These are phyloP conservation scores for Nemophila menziesii DNA, from an alignment of 257 asterid genomes.

Conservation along the genomic window DNA sequence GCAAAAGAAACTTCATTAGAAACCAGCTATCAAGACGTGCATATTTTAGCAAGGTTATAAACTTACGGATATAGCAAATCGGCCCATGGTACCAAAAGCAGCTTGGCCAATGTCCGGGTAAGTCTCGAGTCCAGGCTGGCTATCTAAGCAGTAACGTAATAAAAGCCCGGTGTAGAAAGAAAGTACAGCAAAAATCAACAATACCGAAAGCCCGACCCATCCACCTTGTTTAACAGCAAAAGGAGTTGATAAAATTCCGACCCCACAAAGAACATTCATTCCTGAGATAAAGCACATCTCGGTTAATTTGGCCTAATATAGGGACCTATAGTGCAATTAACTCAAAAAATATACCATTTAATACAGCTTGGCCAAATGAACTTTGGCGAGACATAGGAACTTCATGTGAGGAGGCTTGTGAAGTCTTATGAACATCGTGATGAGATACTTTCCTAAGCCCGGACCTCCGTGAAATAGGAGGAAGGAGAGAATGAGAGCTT, in stretches of 20 bases:
- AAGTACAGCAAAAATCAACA: slow-evolving; percentile 15
- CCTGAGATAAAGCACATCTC: slow-evolving; percentile 30
- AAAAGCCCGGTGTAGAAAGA: slow-evolving; percentile 68
- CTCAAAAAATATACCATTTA: slow-evolving; percentile 39
- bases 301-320: not conserved
- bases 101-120: slow-evolving; percentile 98
- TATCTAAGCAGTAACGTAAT: slow-evolving; percentile 68
- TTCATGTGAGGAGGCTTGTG: slow-evolving; percentile 45
- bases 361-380: slow-evolving; percentile 72
- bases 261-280: slow-evolving; percentile 85
- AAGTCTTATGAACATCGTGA: slow-evolving; percentile 42
- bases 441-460: slow-evolving; percentile 27
- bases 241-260: slow-evolving; percentile 35
- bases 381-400: slow-evolving; percentile 43
- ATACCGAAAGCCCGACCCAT: slow-evolving; percentile 18
- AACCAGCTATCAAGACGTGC: not conserved
- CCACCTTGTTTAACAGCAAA: slow-evolving; percentile 24
- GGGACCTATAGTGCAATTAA: too few species aligned
- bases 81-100: slow-evolving; percentile 77
- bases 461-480: slow-evolving; percentile 46
- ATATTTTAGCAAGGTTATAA: not conserved
- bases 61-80: slow-evolving; percentile 71
- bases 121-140: slow-evolving; percentile 87
- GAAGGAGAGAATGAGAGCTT: slow-evolving; percentile 48
- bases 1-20: not conserved